Evolutionary conservation across 805 yeast genomes (phyloP).

Genomic region (Groenewaldozyma salmanticensis): DNA sequence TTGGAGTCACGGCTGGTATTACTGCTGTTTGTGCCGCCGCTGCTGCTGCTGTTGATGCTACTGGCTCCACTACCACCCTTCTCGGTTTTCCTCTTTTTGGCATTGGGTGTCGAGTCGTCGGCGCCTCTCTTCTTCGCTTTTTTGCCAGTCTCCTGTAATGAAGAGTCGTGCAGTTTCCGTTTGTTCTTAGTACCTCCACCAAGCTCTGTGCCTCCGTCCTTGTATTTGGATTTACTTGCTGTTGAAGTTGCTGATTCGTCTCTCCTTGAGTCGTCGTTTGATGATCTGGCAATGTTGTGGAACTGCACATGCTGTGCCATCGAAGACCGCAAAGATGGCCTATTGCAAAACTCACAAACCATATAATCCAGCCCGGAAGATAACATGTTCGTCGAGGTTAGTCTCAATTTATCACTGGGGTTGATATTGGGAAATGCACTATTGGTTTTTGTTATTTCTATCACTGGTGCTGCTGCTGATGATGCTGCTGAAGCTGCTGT

Average conservation of each 20-base stretch:
- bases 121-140: constrained; percentile 1
- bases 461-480: not conserved
- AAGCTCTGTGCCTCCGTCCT: not conserved
- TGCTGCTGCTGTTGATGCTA: constrained; percentile 5
- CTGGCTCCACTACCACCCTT: constrained; percentile 6
- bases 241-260: not conserved
- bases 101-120: constrained; percentile 1
- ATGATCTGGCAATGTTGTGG: not conserved
- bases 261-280: not conserved
- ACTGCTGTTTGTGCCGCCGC: constrained; percentile 10
- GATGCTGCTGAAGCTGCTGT: not conserved
- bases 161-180: not conserved
- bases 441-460: not conserved
- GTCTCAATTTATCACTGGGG: constrained; percentile 19
- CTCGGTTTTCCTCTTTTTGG: constrained; percentile 4
- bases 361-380: constrained; percentile 19
- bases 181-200: not conserved
- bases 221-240: not conserved
- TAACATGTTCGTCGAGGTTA: constrained; percentile 20
- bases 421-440: constrained; percentile 5
- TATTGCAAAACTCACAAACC: constrained; percentile 23
- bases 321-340: constrained; percentile 21
- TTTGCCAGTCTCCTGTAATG: constrained; percentile 2
- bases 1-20: constrained; percentile 13
- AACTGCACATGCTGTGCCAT: constrained; percentile 15